Base-by-base conservation (phyloP, 768 basidiomycete species). In the Auriscalpium microsporum region DNA sequence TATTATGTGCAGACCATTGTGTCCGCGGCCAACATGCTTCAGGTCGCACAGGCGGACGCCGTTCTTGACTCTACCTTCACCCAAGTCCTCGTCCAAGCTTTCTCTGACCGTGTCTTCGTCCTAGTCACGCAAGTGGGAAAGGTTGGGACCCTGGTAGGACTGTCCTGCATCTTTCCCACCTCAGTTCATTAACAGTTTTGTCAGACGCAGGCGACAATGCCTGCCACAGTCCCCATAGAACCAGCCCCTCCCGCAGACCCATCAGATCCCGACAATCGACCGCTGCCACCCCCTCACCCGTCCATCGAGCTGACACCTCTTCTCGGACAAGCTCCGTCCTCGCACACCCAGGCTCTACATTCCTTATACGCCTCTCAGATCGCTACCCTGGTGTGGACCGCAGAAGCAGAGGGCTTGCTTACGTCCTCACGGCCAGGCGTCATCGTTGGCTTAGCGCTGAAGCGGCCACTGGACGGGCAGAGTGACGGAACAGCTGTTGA, bases 51-150 rank as follows among this genome's bases (percentile, higher is more conserved):
- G 56, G 68, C 76, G 21, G 75, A 77, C 9, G 72, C 77, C 40
- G 65, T 75, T 5, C 63, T 94, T 10, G 66, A 79, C 45, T 87
- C 81, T 11, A 69, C 75, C 11, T 69, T 66, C 16, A 96, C 91
- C 2, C 84, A 94, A 53, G 71, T 96, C 14, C 61, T 94, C 46
- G 66, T 94, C 8, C 92, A 96, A 63, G 73, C 75, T 0, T 98
- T 82, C 66, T 78, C 80, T 52, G 94, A 97, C 71, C 79, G 91
- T 23, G 73, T 82, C 11, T 74, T 98, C 17, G 84, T 96, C n/a
- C 75, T 96, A 21, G 77, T 97, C 52, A 94, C 92, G 1, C 94
- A 98, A 69, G 67, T 91, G 58, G 89, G 90, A 40, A 94, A 93
- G 79, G 86, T 95, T 11, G 94, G 94, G 54, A 83, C 78, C 65